Evolutionary conservation across 1,139 yeast species (phyloP), one percentile per base, ranked within the genome.

Genomic region (Geotrichum europaeum): DNA sequence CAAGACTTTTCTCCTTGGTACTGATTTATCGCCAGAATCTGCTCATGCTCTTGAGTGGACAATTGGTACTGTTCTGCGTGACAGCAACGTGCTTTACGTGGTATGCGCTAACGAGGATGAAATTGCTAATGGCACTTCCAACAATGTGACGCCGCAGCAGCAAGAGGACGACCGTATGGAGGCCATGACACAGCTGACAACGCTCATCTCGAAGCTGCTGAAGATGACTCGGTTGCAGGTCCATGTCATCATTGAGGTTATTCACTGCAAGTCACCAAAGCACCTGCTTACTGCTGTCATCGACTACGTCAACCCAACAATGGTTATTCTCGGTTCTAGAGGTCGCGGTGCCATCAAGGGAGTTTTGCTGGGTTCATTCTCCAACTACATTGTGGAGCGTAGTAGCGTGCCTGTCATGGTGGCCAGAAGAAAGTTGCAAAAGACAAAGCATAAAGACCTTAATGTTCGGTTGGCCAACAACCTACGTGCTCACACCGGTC

Each of bases 371-470:
- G 94, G 94, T 3, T 84, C 89, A 2, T 80, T 89, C 65, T 84
- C 89, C 4, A 89, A 87, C 68, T 89, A 88, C 71, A 78, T 89
- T 67, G 89, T 88, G 13, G 85, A 90, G 18, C 84, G 86, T 70
- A 83, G 89, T 69, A 79, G 89, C 28, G 92, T 89, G 15, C 97
- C 98, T 0, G 95, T 91, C 30, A 85, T 92, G 87, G 96, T 92
- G 56, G 95, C 94, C 22, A 81, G 96, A 64, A 86, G 87, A 70
- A 89, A 88, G 71, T 80, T 89, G 70, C 87, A 87, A 75, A 86
- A 89, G 76, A 79, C 87, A 64, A 83, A 85, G 65, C 81, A 88
- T 69, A 83, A 84, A 73, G 72, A 67, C 6, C 63, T 71, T 30
- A 73, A 73, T 55, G 74, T 72, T 74, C 81, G 76, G 68, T 71